Evolutionary conservation across 495 filamentous ascomycete species (phyloP).

Genomic region (Penicillium dipodomyicola): DNA sequence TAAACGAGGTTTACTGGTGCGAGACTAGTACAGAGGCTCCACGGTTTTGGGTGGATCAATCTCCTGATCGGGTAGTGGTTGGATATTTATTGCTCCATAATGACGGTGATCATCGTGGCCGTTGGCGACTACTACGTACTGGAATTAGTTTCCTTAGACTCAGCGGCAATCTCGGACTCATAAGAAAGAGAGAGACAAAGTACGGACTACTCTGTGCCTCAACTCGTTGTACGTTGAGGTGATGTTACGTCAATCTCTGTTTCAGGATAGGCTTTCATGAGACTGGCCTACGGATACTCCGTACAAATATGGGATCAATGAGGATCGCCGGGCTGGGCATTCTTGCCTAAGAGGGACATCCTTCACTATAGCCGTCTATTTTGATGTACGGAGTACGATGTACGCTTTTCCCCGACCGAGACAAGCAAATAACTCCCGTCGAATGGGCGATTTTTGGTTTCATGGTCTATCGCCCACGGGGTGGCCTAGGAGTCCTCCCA

Average conservation of each 20-base stretch:
- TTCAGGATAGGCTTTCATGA: neutral
- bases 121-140: neutral
- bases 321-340: slow-evolving; percentile 5
- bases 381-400: neutral
- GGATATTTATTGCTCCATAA: neutral
- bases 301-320: neutral
- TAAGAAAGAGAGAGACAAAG: neutral
- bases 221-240: too few species aligned
- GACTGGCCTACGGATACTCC: neutral
- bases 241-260: slow-evolving; percentile 2
- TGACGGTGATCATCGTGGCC: neutral
- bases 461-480: neutral
- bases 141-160: neutral
- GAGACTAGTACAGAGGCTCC: slow-evolving; percentile 4
- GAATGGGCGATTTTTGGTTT: neutral
- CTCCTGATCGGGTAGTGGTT: slow-evolving; percentile 5
- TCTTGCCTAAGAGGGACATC: neutral
- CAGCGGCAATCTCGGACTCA: slow-evolving; percentile 4
- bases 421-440: neutral
- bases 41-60: neutral
- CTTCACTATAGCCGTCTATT: neutral
- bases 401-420: neutral
- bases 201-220: neutral
- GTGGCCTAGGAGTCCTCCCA: neutral
- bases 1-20: neutral